A percentile compares a stretch with the other conserved stretches of the same genome.
phyloP scores from a whole-genome alignment of 768 basidiomycete species.

The Lyophyllum semitale region DNA sequence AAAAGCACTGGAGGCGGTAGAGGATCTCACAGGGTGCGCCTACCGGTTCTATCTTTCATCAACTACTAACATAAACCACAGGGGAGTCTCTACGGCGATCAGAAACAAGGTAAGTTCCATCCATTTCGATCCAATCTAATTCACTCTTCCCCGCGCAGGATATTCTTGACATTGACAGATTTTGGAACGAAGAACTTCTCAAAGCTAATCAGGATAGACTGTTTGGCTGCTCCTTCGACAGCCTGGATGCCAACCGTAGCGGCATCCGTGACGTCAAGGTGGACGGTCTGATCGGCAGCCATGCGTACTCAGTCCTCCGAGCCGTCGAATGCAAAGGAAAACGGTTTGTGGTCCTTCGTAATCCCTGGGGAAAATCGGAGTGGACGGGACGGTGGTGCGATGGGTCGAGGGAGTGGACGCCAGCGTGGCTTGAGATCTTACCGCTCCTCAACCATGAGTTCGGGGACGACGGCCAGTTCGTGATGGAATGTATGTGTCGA shows the following conservation, averaged over 20 bases:
- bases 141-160: constrained; percentile 23
- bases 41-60: neutral
- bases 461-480: constrained; percentile 43
- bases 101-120: constrained; percentile 36
- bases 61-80: constrained; percentile 13
- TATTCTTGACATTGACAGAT: constrained; percentile 49
- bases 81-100: constrained; percentile 46
- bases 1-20: constrained; percentile 47
- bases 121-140: neutral
- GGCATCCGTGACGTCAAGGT: constrained; percentile 24
- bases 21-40: constrained; percentile 57
- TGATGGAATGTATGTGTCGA: constrained; percentile 39
- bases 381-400: constrained; percentile 46
- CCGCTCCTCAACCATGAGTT: constrained; percentile 36
- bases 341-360: constrained; percentile 44
- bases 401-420: constrained; percentile 44
- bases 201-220: constrained; percentile 52
- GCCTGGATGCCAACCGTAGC: constrained; percentile 26
- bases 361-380: constrained; percentile 44
- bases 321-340: constrained; percentile 42
- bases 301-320: constrained; percentile 45
- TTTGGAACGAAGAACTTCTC: constrained; percentile 56
- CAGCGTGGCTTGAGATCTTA: constrained; percentile 39
- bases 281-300: constrained; percentile 34
- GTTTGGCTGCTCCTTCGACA: constrained; percentile 52